These are phyloP conservation scores for Saccharomyces pastorianus DNA, from an alignment of 1,139 yeast species.

Conservation along the genomic window DNA sequence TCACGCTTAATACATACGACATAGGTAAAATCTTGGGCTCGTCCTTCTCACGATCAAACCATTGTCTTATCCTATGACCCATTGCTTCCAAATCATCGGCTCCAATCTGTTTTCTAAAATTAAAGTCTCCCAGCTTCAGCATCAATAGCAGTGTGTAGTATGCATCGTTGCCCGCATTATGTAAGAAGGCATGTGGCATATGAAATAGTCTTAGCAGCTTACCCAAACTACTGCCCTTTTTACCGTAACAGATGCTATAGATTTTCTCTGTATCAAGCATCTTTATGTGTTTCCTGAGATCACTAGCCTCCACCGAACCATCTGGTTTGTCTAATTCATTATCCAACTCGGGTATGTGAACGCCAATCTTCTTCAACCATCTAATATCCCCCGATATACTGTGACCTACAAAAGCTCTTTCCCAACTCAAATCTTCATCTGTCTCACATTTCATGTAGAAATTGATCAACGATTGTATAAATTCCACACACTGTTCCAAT, in stretches of 20 bases:
- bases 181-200: slow-evolving; percentile 57
- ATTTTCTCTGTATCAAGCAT: slow-evolving; percentile 48
- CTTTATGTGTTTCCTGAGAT: slow-evolving; percentile 2
- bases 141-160: slow-evolving; percentile 55
- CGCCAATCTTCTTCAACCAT: slow-evolving; percentile 44
- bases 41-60: slow-evolving; percentile 21
- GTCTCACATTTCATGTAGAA: slow-evolving; percentile 33
- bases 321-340: neutral
- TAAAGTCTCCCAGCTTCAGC: slow-evolving; percentile 48
- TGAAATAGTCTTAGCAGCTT: slow-evolving; percentile 44
- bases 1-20: slow-evolving; percentile 23
- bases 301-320: neutral
- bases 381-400: slow-evolving; percentile 53
- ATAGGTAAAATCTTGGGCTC: slow-evolving; percentile 28
- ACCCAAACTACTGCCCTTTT: slow-evolving; percentile 42
- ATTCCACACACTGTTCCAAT: slow-evolving; percentile 33
- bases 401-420: slow-evolving; percentile 56
- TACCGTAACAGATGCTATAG: slow-evolving; percentile 39
- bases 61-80: slow-evolving; percentile 15
- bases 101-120: slow-evolving; percentile 32
- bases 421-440: slow-evolving; percentile 20
- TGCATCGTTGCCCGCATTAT: slow-evolving; percentile 79
- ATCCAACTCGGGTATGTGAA: slow-evolving; percentile 36
- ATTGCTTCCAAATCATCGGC: slow-evolving; percentile 29
- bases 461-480: slow-evolving; percentile 39